phyloP scores from a whole-genome alignment of 202 grass and related monocot genomes.

The Panicum virgatum region DNA sequence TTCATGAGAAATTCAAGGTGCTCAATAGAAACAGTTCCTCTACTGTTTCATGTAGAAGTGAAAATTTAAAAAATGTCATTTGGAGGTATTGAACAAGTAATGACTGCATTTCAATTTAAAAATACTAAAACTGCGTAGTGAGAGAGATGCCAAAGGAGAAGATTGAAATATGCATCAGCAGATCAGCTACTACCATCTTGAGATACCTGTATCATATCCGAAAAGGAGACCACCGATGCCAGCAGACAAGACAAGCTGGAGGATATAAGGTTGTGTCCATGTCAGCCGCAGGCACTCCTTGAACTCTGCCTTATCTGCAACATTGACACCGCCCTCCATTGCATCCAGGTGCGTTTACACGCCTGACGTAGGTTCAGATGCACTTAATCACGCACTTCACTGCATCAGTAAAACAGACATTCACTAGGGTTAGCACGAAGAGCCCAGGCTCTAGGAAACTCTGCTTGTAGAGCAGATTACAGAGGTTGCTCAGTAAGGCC shows the following conservation, averaged over 20 bases:
- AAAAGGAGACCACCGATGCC: conserved; percentile 94
- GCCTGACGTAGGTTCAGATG: conserved; percentile 12
- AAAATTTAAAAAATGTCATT: neutral
- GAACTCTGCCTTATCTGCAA: conserved; percentile 70
- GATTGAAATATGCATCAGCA: neutral
- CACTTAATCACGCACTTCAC: neutral
- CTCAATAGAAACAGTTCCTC: neutral
- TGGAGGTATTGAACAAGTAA: neutral
- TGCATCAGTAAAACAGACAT: neutral
- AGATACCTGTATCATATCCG: conserved; percentile 93
- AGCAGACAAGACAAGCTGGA: conserved; percentile 85
- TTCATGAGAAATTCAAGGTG: neutral
- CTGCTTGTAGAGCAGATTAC: neutral
- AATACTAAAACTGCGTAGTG: neutral
- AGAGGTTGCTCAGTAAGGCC: neutral
- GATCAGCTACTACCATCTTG: neutral
- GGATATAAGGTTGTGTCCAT: conserved; percentile 89
- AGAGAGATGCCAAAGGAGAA: neutral
- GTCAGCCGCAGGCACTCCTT: conserved; percentile 77
- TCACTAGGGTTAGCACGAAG: neutral
- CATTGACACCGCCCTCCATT: conserved; percentile 73
- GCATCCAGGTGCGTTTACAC: neutral
- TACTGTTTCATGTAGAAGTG: neutral
- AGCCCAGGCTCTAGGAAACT: neutral
- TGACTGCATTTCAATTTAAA: neutral